Base-by-base conservation (phyloP, 805 yeast species). In the Ogataea trehalophila region DNA sequence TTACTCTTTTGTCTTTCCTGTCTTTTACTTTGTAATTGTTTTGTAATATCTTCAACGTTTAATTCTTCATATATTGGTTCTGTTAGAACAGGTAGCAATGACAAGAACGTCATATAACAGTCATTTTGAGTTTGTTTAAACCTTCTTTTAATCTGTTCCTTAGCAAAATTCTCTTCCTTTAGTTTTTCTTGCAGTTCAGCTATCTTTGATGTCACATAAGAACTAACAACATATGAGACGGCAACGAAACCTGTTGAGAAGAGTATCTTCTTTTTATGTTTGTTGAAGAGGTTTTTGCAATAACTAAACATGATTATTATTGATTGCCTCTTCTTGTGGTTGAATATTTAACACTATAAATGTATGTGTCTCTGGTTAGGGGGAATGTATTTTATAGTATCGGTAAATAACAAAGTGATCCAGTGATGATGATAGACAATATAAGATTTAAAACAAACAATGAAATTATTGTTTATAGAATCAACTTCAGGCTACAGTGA, bases 101-200 rank as follows among this genome's bases (percentile, higher is more conserved):
- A 91, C 61, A 87, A 73, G 44, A 91, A 80, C 0, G 97, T 92
- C 69, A 81, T 81, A 44, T 85, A 75, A 41, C 96, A 87, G 66
- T 92, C 98, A 56, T 83, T 83, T 60, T 91, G 97, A 11, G 97
- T 92, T 70, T 90, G 97, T 43, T 85, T 81, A 59, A 90, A 92
- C 48, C 97, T 71, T 56, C 94, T 75, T 56, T 83, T 83, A 49
- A 91, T 85, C 56, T 81, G 85, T 53, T 82, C 87, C 43, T 76
- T 72, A 20, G 85, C 77, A 44, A 79, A 75, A 39, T 79, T 75
- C 64, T 82, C 85, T 53, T 79, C 79, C 41, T 75, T 69, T 37
- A 81, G 56, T 41, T 73, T 69, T 44, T 74, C 69, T 55, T 81
- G 85, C 39, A 76, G 67, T 55, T 77, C 79, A 14, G 62, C 53